phyloP scores from a whole-genome alignment of 768 basidiomycete genomes.

The Termitomyces sp. region DNA sequence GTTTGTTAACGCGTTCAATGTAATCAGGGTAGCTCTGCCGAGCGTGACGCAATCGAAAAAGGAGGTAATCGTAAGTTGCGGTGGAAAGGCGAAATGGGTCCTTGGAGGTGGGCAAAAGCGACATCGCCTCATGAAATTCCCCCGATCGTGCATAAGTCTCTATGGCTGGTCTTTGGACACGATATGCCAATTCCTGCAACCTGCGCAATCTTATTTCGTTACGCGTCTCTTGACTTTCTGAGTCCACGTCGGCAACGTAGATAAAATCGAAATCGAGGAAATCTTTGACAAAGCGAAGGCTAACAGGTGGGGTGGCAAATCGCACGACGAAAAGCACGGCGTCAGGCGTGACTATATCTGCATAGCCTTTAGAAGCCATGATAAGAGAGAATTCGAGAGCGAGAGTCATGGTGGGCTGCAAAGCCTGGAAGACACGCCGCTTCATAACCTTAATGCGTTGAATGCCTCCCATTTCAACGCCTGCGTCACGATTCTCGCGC shows the following conservation, averaged over 20 bases:
- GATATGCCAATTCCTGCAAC: constrained; percentile 9
- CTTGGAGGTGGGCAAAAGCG: constrained; percentile 33
- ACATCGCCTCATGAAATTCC: constrained; percentile 34
- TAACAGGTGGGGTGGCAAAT: constrained; percentile 29
- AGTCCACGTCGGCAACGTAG: constrained; percentile 14
- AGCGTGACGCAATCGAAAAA: constrained; percentile 17
- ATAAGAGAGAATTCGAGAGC: constrained; percentile 26
- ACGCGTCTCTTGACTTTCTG: not conserved
- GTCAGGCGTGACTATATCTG: constrained; percentile 10
- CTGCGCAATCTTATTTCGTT: not conserved
- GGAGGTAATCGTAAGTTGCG: constrained; percentile 30
- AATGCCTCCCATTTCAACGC: too few relatives aligned
- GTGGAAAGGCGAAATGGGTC: constrained; percentile 25
- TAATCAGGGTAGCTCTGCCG: constrained; percentile 2
- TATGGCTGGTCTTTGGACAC: constrained; percentile 33
- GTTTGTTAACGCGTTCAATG: constrained; percentile 13
- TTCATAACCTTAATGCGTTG: constrained; percentile 16
- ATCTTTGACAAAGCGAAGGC: constrained; percentile 33
- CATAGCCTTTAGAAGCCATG: constrained; percentile 34
- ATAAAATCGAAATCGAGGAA: constrained; percentile 19
- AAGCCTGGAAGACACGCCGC: constrained; percentile 18
- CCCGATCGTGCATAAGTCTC: constrained; percentile 32
- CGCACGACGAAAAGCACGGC: constrained; percentile 36
- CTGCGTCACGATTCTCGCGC: not conserved
- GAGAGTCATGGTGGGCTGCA: constrained; percentile 20